Conservation (phyloP, 1,284 basidiomycete genomes). For the Cryptococcus wingfieldii region DNA sequence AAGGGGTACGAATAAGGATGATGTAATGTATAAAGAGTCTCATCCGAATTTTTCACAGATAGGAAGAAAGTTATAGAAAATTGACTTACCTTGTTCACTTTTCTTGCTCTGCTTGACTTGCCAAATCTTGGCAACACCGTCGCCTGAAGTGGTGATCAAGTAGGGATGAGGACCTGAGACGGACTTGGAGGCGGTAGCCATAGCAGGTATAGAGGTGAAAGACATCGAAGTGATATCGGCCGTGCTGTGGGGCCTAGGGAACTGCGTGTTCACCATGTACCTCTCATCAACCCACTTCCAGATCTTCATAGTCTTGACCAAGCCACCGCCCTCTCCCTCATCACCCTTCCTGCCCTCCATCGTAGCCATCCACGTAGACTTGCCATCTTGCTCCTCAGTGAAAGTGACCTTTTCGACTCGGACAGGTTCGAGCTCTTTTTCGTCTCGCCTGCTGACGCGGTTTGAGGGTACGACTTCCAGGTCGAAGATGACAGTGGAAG, state of each 20-base stretch:
- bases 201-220: constrained; percentile 53
- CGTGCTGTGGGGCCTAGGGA: constrained; percentile 80
- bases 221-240: constrained; percentile 62
- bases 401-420: constrained; percentile 69
- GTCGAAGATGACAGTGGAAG: constrained; percentile 72
- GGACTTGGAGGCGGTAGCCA: constrained; percentile 6
- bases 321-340: constrained; percentile 52
- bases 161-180: constrained; percentile 29
- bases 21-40: constrained; percentile 46
- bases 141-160: constrained; percentile 47
- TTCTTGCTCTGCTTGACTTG: constrained; percentile 42
- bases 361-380: constrained; percentile 87
- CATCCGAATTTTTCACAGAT: constrained; percentile 31
- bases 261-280: constrained; percentile 68
- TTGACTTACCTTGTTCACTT: constrained; percentile 42
- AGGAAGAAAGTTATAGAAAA: background rate
- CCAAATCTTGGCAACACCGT: constrained; percentile 52
- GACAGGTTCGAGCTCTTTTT: constrained; percentile 70
- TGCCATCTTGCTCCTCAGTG: constrained; percentile 50
- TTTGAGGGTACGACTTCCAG: constrained; percentile 92
- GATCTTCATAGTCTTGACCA: constrained; percentile 77
- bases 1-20: constrained; percentile 32
- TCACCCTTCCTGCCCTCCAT: constrained; percentile 71
- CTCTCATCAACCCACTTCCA: constrained; percentile 73
- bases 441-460: constrained; percentile 76